A percentile compares a stretch with the other conserved stretches of the same genome.
phyloP scores from a whole-genome alignment of 2,329 filamentous ascomycete species.

The Talaromyces pinophilus region DNA sequence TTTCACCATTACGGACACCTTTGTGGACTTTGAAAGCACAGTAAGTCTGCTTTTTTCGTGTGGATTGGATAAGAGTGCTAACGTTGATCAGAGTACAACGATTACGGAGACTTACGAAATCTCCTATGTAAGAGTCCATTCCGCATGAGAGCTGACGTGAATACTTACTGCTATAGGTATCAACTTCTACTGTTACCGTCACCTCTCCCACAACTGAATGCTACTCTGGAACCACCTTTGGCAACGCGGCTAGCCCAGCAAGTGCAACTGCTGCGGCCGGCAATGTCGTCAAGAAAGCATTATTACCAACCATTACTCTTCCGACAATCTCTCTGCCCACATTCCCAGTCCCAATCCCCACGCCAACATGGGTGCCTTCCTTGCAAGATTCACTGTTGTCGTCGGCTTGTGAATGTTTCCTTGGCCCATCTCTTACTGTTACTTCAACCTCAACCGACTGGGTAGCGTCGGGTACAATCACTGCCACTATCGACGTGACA shows the following conservation, averaged over 20 bases:
- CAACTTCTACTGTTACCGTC: slow-evolving; percentile 3
- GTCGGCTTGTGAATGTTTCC: slow-evolving; percentile 16
- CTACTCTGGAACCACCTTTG: slow-evolving; percentile 11
- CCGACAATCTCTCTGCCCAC: neutral
- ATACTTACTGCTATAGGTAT: neutral
- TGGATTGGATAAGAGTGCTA: neutral
- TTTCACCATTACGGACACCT: slow-evolving; percentile 4
- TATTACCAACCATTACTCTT: neutral
- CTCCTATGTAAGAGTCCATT: slow-evolving; percentile 11
- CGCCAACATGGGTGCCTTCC: neutral
- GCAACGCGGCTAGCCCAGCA: neutral
- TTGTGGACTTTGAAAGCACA: slow-evolving; percentile 8
- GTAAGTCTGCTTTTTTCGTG: neutral
- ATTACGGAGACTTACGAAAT: slow-evolving; percentile 16
- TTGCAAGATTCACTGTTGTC: slow-evolving; percentile 2
- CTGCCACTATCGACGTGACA: slow-evolving; percentile 15
- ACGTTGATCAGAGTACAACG: slow-evolving; percentile 7
- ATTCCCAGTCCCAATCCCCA: neutral
- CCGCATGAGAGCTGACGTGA: neutral
- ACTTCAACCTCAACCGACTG: slow-evolving; percentile 17
- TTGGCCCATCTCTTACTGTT: slow-evolving; percentile 17
- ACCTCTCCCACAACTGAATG: slow-evolving; percentile 18
- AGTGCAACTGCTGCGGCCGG: slow-evolving; percentile 2
- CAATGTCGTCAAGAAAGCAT: neutral
- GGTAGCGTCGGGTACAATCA: slow-evolving; percentile 14